Evolutionary conservation across 331 rosid genomes (phyloP).

Genomic region (Rhamnella rubrinervis): DNA sequence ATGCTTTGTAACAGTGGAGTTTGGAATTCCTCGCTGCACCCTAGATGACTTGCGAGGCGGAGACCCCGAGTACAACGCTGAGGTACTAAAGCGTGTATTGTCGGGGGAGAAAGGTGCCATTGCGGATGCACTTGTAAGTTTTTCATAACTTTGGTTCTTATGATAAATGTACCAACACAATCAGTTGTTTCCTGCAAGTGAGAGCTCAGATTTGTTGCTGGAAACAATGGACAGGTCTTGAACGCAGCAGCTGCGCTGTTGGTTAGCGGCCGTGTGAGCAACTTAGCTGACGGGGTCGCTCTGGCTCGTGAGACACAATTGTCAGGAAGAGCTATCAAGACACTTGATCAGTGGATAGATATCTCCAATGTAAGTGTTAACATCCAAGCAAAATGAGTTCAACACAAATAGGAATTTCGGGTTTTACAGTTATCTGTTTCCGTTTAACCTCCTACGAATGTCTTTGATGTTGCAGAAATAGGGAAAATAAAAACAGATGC

Average conservation of each 20-base stretch:
- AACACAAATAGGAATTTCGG: background rate
- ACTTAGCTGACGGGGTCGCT: slow-evolving; percentile 67
- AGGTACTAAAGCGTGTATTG: slow-evolving; percentile 59
- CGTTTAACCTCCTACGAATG: slow-evolving; percentile 5
- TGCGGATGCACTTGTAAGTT: slow-evolving; percentile 84
- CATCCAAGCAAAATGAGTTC: slow-evolving; percentile 10
- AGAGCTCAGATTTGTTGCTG: slow-evolving; percentile 9
- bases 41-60: slow-evolving; percentile 71
- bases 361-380: slow-evolving; percentile 59
- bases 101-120: slow-evolving; percentile 74
- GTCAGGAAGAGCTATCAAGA: slow-evolving; percentile 78
- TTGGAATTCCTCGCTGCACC: slow-evolving; percentile 79
- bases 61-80: slow-evolving; percentile 66
- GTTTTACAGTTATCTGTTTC: background rate
- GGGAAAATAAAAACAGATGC: slow-evolving; percentile 18
- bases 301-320: slow-evolving; percentile 72
- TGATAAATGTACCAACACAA: slow-evolving; percentile 6
- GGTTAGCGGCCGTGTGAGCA: slow-evolving; percentile 63
- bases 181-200: slow-evolving; percentile 8
- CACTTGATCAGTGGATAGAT: slow-evolving; percentile 61
- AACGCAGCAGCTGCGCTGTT: slow-evolving; percentile 91
- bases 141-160: background rate
- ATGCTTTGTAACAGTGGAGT: slow-evolving; percentile 60
- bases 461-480: slow-evolving; percentile 46
- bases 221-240: slow-evolving; percentile 50